Evolutionary conservation across 2,329 filamentous ascomycete genomes (phyloP).

Genomic region (Ophiobolus disseminans): DNA sequence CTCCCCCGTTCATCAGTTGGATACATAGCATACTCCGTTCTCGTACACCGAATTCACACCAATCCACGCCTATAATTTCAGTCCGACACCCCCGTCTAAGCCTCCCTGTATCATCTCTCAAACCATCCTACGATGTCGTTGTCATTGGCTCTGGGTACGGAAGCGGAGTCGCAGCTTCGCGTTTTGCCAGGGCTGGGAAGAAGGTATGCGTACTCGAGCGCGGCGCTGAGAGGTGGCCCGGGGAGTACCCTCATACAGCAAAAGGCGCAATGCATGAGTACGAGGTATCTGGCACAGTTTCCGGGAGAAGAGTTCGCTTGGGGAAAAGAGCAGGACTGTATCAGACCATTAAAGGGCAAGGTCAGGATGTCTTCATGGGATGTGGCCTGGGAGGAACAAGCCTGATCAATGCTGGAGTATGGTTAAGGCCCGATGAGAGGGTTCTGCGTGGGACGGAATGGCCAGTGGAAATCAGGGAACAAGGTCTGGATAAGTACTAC

Average conservation of each 20-base stretch:
- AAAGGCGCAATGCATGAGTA: slow-evolving; percentile 60
- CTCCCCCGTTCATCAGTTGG: too few species aligned
- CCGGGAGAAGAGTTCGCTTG: slow-evolving; percentile 52
- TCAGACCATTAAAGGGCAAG: slow-evolving; percentile 68
- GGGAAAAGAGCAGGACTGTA: slow-evolving; percentile 67
- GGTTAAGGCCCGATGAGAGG: slow-evolving; percentile 64
- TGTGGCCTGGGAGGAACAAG: slow-evolving; percentile 55
- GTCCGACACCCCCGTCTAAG: not conserved
- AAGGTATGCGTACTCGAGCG: slow-evolving; percentile 70
- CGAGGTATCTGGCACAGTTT: slow-evolving; percentile 63
- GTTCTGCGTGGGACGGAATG: slow-evolving; percentile 63
- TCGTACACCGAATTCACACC: too few species aligned
- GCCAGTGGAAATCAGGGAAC: slow-evolving; percentile 63
- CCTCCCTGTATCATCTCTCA: slow-evolving; percentile 46
- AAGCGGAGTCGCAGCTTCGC: slow-evolving; percentile 69
- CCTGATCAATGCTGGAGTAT: slow-evolving; percentile 41
- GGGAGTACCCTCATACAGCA: slow-evolving; percentile 65
- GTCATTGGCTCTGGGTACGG: slow-evolving; percentile 75
- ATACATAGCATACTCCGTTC: too few species aligned
- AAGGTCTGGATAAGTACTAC: slow-evolving; percentile 54
- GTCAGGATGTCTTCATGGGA: slow-evolving; percentile 67
- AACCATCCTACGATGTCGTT: slow-evolving; percentile 67
- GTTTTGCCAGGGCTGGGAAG: slow-evolving; percentile 67
- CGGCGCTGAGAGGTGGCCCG: slow-evolving; percentile 69
- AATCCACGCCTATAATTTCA: too few species aligned